Conservation (phyloP, 352 stramenopile species). For the Phytophthora idaei region DNA sequence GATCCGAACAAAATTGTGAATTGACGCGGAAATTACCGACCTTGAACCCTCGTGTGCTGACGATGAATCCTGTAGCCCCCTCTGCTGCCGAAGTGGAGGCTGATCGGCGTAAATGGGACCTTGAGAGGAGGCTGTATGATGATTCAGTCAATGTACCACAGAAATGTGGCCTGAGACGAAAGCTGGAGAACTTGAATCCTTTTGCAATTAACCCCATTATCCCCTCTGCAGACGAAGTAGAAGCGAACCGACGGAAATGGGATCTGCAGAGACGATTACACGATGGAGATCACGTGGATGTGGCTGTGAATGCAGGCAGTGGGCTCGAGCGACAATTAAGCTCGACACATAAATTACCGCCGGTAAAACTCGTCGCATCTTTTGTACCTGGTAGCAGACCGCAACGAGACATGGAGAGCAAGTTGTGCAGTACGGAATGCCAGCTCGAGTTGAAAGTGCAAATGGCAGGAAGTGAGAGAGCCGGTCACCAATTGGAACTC, state of each 20-base stretch:
- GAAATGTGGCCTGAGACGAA: slow-evolving; percentile 11
- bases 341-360: slow-evolving; percentile 11
- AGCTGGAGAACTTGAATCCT: slow-evolving; percentile 23
- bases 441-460: slow-evolving; percentile 8
- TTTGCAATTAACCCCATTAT: slow-evolving; percentile 15
- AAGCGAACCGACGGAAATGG: slow-evolving; percentile 31
- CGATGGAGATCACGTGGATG: slow-evolving; percentile 14
- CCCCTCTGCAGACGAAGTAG: slow-evolving; percentile 14
- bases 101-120: slow-evolving; percentile 35
- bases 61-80: slow-evolving; percentile 11
- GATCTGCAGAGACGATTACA: slow-evolving; percentile 31
- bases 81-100: slow-evolving; percentile 29
- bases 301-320: background rate
- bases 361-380: slow-evolving; percentile 8
- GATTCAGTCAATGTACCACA: background rate
- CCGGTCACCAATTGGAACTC: slow-evolving; percentile 4
- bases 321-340: slow-evolving; percentile 3
- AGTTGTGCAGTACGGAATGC: slow-evolving; percentile 7
- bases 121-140: slow-evolving; percentile 34
- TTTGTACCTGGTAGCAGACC: background rate
- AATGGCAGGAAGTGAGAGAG: background rate
- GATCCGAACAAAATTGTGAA: slow-evolving; percentile 1
- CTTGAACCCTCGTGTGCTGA: slow-evolving; percentile 15
- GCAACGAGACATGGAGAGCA: slow-evolving; percentile 12
- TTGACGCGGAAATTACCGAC: slow-evolving; percentile 21